Conservation (phyloP, 2,329 filamentous ascomycete genomes). For the Emmonsiellopsis sp. region DNA sequence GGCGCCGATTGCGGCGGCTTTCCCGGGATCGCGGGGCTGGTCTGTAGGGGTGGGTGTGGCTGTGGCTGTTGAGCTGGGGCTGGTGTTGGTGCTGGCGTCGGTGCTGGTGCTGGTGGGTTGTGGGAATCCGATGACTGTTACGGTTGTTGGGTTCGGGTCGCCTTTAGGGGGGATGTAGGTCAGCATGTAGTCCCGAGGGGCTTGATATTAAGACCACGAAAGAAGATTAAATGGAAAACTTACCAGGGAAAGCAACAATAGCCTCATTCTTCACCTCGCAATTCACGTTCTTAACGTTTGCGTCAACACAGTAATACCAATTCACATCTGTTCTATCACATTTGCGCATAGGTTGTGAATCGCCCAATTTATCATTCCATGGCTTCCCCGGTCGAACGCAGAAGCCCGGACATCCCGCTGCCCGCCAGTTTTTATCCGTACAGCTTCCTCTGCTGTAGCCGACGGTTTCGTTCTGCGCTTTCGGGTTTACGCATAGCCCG, state of each 20-base stretch:
- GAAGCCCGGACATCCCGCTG: not conserved
- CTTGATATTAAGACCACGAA: not conserved
- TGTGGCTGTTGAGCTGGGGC: not conserved
- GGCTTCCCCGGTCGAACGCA: not conserved
- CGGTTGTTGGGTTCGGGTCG: not conserved
- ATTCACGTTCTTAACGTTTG: not conserved
- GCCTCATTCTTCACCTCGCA: not conserved
- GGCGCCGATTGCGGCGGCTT: not conserved
- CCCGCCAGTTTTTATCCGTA: not conserved
- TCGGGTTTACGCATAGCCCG: too few species aligned
- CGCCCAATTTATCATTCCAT: not conserved
- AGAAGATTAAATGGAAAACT: not conserved
- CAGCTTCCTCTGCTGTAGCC: not conserved
- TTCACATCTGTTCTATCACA: not conserved
- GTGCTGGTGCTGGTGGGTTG: not conserved
- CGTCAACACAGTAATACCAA: not conserved
- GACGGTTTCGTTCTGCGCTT: too few species aligned
- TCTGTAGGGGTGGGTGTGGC: not conserved
- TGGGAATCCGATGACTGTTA: not conserved
- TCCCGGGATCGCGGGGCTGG: not conserved
- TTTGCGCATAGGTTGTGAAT: not conserved
- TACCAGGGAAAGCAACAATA: not conserved
- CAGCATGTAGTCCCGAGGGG: not conserved
- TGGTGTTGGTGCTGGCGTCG: not conserved
- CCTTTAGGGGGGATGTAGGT: not conserved